phyloP scores from a whole-genome alignment of 202 grass and related monocot genomes.

The Zizania palustris region DNA sequence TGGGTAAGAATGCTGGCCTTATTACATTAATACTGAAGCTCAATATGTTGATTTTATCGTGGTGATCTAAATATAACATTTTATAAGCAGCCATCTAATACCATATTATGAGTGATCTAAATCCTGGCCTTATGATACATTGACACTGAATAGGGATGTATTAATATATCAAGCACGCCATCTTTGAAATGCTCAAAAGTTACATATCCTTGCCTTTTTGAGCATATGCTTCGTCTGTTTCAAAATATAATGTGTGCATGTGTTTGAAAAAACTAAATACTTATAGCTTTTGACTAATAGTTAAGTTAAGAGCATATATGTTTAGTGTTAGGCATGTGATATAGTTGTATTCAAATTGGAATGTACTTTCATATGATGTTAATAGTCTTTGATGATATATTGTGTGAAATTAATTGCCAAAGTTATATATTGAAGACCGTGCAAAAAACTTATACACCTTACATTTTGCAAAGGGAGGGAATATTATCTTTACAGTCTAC shows the following conservation, averaged over 20 bases:
- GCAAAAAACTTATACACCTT: too few relatives aligned
- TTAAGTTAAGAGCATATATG: too few relatives aligned
- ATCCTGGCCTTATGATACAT: background rate
- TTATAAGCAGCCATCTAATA: background rate
- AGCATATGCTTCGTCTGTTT: background rate
- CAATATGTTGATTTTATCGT: constrained; percentile 7
- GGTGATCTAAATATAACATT: constrained; percentile 4
- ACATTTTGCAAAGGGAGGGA: too few relatives aligned
- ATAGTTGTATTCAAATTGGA: too few relatives aligned
- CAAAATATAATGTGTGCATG: background rate
- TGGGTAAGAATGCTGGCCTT: constrained; percentile 55
- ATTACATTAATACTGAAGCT: background rate
- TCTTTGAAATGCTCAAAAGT: constrained; percentile 4
- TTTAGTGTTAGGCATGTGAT: too few relatives aligned
- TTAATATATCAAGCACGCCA: background rate
- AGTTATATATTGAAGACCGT: too few relatives aligned
- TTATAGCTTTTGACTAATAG: too few relatives aligned
- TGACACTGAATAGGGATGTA: background rate
- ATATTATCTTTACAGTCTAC: background rate
- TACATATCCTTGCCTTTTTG: background rate
- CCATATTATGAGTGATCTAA: background rate
- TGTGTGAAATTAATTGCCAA: too few relatives aligned
- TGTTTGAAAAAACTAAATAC: too few relatives aligned
- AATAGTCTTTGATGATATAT: too few relatives aligned
- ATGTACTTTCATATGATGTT: too few relatives aligned